Conservation (phyloP, 345 rosid genomes). For the Euclidium syriacum region DNA sequence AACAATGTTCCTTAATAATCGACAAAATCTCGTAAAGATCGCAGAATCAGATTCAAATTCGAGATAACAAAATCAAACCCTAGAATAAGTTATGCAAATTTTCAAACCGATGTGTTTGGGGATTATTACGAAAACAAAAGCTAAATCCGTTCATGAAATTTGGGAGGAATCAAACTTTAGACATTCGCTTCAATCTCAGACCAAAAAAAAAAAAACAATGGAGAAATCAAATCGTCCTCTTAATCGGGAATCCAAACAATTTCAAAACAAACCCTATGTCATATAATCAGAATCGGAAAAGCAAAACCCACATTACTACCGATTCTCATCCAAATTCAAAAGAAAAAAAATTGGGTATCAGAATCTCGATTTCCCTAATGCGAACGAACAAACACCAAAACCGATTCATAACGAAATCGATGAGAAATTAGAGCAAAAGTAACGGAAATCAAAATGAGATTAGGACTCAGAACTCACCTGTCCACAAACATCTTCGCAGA, state of each 20-base stretch:
- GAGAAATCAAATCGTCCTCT: neutral
- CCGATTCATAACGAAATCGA: neutral
- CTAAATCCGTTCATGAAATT: neutral
- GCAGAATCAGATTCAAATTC: neutral
- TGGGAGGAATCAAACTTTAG: neutral
- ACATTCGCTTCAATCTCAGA: constrained; percentile 10
- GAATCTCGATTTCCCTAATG: constrained; percentile 14
- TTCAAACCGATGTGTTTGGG: neutral
- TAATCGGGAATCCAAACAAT: constrained; percentile 1
- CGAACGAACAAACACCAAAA: neutral
- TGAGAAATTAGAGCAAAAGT: neutral
- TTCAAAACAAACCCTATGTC: neutral
- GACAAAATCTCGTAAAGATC: neutral
- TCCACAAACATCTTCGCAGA: constrained; percentile 78
- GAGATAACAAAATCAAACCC: constrained; percentile 16
- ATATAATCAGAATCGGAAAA: neutral
- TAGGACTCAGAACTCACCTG: constrained; percentile 40
- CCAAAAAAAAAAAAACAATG: neutral
- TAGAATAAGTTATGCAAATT: neutral
- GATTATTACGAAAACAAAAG: neutral
- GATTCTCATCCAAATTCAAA: constrained; percentile 4
- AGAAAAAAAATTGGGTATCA: neutral
- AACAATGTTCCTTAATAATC: neutral
- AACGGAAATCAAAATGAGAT: neutral
- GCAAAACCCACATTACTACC: constrained; percentile 9